Evolutionary conservation across 2,329 filamentous ascomycete species (phyloP).

Genomic region (Trichoderma atrobrunneum): DNA sequence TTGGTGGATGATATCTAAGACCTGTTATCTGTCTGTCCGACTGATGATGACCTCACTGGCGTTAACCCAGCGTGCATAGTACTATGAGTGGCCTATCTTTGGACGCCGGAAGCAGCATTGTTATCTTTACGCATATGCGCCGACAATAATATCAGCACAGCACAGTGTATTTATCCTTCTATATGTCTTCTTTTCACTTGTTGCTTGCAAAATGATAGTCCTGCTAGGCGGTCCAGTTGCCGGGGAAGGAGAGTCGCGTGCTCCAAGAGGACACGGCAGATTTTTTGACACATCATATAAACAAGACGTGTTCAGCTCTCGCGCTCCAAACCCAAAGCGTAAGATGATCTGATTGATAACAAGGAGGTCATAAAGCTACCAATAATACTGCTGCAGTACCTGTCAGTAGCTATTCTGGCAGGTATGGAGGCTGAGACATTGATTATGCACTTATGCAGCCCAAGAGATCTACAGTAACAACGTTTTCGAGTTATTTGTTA

Average conservation of each 20-base stretch:
- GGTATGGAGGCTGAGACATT: slow-evolving; percentile 15
- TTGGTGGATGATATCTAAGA: not conserved
- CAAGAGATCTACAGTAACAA: not conserved
- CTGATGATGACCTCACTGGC: not conserved
- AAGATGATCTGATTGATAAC: not conserved
- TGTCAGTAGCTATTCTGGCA: not conserved
- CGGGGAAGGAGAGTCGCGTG: not conserved
- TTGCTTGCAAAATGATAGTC: not conserved
- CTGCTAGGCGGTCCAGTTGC: not conserved
- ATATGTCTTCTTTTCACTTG: not conserved
- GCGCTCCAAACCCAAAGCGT: not conserved
- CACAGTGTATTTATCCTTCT: not conserved
- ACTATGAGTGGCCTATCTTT: not conserved
- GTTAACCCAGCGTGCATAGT: not conserved
- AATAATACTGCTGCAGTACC: not conserved
- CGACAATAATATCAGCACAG: not conserved
- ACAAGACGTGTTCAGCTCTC: not conserved
- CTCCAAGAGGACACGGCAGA: not conserved
- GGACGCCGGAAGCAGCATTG: not conserved
- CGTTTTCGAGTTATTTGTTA: not conserved
- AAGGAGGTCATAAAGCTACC: not conserved
- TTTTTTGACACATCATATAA: not conserved
- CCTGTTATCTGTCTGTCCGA: not conserved
- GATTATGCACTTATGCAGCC: not conserved
- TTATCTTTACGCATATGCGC: not conserved